Conservation (phyloP, 208 protist species). For the Tritrichomonas foetus region DNA sequence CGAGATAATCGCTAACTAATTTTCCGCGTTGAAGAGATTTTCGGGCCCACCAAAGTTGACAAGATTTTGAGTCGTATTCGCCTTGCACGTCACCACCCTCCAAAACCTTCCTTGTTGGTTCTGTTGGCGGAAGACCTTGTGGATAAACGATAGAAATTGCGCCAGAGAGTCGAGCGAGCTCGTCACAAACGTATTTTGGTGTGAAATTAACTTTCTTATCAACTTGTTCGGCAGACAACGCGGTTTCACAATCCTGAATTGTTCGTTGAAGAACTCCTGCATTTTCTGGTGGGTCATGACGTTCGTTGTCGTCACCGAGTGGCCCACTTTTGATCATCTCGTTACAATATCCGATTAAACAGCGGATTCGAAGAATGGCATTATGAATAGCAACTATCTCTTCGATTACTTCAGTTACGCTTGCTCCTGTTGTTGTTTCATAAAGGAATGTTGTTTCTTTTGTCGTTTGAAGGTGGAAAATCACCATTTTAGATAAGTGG, state of each 20-base stretch:
- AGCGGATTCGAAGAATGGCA: not conserved
- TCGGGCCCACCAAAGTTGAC: not conserved
- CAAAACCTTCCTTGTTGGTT: not conserved
- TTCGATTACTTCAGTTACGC: not conserved
- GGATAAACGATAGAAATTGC: slow-evolving; percentile 30
- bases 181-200: not conserved
- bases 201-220: not conserved
- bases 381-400: slow-evolving; percentile 4
- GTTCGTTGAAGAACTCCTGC: not conserved
- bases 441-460: slow-evolving; percentile 29
- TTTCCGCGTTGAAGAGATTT: slow-evolving; percentile 12
- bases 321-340: slow-evolving; percentile 13
- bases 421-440: not conserved
- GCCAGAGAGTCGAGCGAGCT: not conserved
- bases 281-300: slow-evolving; percentile 27
- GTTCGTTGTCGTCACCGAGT: not conserved
- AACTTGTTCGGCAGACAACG: not conserved
- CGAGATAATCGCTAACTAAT: not conserved
- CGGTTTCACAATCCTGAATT: not conserved
- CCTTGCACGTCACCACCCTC: not conserved
- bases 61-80: not conserved
- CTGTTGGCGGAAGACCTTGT: slow-evolving; percentile 19
- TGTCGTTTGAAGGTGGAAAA: not conserved
- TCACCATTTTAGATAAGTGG: slow-evolving; percentile 18
- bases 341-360: not conserved